Conservation (phyloP, 176 grass and related monocot species). For the Triticum timopheevii region DNA sequence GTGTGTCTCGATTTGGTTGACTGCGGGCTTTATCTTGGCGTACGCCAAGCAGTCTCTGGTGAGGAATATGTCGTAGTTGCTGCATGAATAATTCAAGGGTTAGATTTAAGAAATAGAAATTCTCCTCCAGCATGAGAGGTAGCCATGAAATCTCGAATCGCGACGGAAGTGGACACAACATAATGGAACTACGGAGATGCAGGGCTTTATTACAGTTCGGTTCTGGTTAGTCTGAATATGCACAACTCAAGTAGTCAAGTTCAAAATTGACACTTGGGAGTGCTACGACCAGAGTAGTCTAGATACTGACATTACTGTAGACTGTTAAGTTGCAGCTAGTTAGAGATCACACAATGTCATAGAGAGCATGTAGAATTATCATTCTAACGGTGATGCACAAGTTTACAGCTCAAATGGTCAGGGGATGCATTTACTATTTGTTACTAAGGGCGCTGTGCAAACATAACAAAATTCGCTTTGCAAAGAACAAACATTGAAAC, state of each 20-base stretch:
- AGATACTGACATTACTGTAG: neutral
- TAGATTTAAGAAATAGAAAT: neutral
- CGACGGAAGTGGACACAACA: neutral
- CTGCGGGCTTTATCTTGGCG: slow-evolving; percentile 87
- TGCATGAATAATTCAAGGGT: slow-evolving; percentile 35
- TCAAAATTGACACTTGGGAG: neutral
- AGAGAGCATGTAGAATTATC: neutral
- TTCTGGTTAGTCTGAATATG: neutral
- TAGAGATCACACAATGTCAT: neutral
- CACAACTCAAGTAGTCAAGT: neutral
- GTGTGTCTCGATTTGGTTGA: slow-evolving; percentile 91
- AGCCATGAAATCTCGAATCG: neutral
- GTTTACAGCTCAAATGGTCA: neutral
- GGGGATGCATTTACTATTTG: neutral
- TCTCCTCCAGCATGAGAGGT: neutral
- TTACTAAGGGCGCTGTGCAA: neutral
- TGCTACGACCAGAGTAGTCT: slow-evolving; percentile 1
- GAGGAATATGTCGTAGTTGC: slow-evolving; percentile 97
- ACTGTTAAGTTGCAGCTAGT: neutral
- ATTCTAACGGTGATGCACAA: neutral
- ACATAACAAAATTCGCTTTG: neutral
- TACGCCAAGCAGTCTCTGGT: slow-evolving; percentile 85
- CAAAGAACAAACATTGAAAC: neutral
- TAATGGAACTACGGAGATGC: neutral
- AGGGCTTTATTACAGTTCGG: neutral